Evolutionary conservation across 805 yeast species (phyloP).

Genomic region (Zygosaccharomyces kombuchaensis): DNA sequence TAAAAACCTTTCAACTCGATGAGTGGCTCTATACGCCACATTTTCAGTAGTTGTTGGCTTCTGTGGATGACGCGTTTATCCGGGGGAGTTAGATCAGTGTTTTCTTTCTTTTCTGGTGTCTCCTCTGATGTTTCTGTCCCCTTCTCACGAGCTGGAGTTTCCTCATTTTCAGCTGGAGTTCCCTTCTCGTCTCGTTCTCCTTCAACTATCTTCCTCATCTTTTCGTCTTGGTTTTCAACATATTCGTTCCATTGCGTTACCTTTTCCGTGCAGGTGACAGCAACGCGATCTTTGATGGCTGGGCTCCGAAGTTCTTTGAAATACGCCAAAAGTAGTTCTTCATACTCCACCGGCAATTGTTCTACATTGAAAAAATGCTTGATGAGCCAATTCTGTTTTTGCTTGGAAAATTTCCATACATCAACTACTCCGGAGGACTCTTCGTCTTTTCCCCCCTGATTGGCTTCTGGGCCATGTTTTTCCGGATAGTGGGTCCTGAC

Average conservation of each 20-base stretch:
- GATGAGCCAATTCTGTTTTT: conserved; percentile 36
- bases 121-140: conserved; percentile 9
- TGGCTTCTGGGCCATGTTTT: conserved; percentile 7
- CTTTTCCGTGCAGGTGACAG: conserved; percentile 19
- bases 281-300: conserved; percentile 17
- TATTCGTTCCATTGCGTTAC: conserved; percentile 28
- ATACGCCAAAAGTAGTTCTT: conserved; percentile 28
- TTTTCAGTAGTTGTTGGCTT: conserved; percentile 17
- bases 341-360: conserved; percentile 28
- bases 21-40: conserved; percentile 13
- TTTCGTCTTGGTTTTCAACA: conserved; percentile 20
- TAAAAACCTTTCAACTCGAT: conserved; percentile 15
- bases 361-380: conserved; percentile 30
- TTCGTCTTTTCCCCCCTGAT: conserved; percentile 11
- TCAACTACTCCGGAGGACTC: conserved; percentile 19
- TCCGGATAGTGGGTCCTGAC: conserved; percentile 22
- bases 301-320: conserved; percentile 19
- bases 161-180: conserved; percentile 7
- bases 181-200: conserved; percentile 13
- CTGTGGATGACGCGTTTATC: conserved; percentile 25
- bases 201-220: conserved; percentile 24
- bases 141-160: conserved; percentile 12
- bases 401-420: conserved; percentile 37
- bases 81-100: conserved; percentile 19
- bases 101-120: conserved; percentile 13